Evolutionary conservation across 2,329 filamentous ascomycete genomes (phyloP).

Genomic region (Cadophora luteo-olivacea): DNA sequence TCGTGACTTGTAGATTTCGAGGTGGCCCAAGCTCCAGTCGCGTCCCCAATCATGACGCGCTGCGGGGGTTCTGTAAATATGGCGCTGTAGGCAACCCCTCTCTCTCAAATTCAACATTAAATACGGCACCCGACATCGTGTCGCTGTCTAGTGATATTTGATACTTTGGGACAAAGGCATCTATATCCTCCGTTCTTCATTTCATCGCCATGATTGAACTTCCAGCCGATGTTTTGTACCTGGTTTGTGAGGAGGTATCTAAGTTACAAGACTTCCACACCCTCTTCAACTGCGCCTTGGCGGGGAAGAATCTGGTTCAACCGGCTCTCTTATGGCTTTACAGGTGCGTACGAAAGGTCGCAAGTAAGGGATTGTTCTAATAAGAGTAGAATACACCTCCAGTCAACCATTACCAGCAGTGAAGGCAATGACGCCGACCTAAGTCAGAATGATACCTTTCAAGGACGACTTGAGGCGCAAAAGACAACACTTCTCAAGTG

Average conservation of each 20-base stretch:
- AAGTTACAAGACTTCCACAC: slow-evolving; percentile 62
- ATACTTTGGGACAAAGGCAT: neutral
- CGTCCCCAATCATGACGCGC: slow-evolving; percentile 26
- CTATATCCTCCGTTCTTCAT: slow-evolving; percentile 2
- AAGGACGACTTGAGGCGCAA: slow-evolving; percentile 31
- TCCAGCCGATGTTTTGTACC: slow-evolving; percentile 24
- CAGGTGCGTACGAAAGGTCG: slow-evolving; percentile 51
- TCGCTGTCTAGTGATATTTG: slow-evolving; percentile 6
- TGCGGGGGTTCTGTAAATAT: slow-evolving; percentile 10
- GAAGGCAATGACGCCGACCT: slow-evolving; percentile 51
- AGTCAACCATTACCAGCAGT: slow-evolving; percentile 51
- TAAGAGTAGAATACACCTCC: slow-evolving; percentile 53
- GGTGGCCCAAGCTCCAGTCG: slow-evolving; percentile 10
- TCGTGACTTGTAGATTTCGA: slow-evolving; percentile 14
- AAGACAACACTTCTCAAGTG: slow-evolving; percentile 52
- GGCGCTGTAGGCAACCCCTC: slow-evolving; percentile 23
- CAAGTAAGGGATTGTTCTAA: slow-evolving; percentile 3
- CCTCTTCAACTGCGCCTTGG: slow-evolving; percentile 63
- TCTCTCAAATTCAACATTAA: slow-evolving; percentile 23
- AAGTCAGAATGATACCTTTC: slow-evolving; percentile 29
- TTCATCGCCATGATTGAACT: slow-evolving; percentile 25
- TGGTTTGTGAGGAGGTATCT: slow-evolving; percentile 60
- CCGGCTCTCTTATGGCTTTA: slow-evolving; percentile 68
- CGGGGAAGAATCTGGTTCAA: slow-evolving; percentile 61
- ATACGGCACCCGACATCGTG: slow-evolving; percentile 3